Evolutionary conservation across 345 rosid genomes (phyloP).

Genomic region (Aquilaria sinensis): DNA sequence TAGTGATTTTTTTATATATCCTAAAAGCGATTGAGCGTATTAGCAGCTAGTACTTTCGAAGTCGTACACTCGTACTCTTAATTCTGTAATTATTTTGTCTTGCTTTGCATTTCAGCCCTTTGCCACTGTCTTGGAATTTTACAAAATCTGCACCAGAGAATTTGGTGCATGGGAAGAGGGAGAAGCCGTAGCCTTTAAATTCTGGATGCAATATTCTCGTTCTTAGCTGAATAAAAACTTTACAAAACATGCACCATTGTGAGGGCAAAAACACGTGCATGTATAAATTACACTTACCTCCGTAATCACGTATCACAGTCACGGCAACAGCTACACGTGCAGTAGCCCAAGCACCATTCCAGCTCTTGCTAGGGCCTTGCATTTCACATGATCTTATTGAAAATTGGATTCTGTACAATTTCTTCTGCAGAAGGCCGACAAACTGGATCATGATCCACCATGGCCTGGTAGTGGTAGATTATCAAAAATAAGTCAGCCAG

Average conservation of each 20-base stretch:
- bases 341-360: neutral
- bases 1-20: too few relatives aligned
- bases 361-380: conserved; percentile 8
- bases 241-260: conserved; percentile 26
- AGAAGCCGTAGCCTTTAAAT: neutral
- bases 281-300: neutral
- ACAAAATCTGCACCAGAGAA: conserved; percentile 8
- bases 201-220: conserved; percentile 1
- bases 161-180: neutral
- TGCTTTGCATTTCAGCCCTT: too few relatives aligned
- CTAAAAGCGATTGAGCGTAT: neutral
- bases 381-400: conserved; percentile 35
- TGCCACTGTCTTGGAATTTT: neutral
- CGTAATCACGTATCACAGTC: neutral
- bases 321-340: neutral
- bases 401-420: conserved; percentile 57
- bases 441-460: conserved; percentile 77
- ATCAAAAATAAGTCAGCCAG: conserved; percentile 11
- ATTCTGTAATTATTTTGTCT: too few relatives aligned
- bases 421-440: conserved; percentile 72
- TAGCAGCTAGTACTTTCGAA: neutral
- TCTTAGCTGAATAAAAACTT: conserved; percentile 7
- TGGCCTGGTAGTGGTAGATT: conserved; percentile 47
- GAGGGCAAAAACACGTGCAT: conserved; percentile 23
- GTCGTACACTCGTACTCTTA: neutral